phyloP scores from a whole-genome alignment of 1,284 basidiomycete species.

The Rhodotorula sp. region DNA sequence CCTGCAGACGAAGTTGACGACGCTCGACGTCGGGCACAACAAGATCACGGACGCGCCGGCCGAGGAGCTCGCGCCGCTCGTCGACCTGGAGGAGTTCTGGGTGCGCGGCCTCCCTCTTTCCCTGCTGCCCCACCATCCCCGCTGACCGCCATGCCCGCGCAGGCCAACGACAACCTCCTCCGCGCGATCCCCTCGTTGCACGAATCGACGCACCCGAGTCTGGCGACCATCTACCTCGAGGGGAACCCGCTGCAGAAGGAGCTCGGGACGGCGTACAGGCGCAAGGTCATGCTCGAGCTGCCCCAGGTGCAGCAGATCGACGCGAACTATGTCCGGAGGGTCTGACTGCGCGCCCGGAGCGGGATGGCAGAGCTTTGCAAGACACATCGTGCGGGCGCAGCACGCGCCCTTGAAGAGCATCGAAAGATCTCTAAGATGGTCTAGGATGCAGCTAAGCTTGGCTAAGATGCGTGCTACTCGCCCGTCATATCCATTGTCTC shows the following conservation, averaged over 20 bases:
- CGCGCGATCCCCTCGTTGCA: slow-evolving; percentile 64
- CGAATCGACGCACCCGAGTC: slow-evolving; percentile 49
- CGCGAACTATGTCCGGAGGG: slow-evolving; percentile 55
- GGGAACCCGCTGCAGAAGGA: slow-evolving; percentile 84
- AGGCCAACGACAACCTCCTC: slow-evolving; percentile 89
- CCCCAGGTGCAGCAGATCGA: slow-evolving; percentile 93
- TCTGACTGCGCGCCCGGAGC: background rate
- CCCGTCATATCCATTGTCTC: slow-evolving; percentile 40
- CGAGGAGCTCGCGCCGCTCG: slow-evolving; percentile 78
- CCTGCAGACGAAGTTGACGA: slow-evolving; percentile 70
- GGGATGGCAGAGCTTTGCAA: background rate
- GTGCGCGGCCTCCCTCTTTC: slow-evolving; percentile 55
- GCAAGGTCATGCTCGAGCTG: slow-evolving; percentile 84
- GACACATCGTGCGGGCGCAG: background rate
- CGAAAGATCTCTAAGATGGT: background rate
- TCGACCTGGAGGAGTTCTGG: slow-evolving; percentile 86
- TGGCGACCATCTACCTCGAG: slow-evolving; percentile 92
- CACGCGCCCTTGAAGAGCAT: background rate
- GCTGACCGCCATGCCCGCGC: slow-evolving; percentile 2
- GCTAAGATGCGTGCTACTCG: background rate
- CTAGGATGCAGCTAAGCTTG: background rate
- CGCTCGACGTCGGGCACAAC: slow-evolving; percentile 86
- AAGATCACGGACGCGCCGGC: slow-evolving; percentile 65
- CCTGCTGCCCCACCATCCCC: background rate
- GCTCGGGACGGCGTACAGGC: slow-evolving; percentile 76